Conservation (phyloP, 331 rosid species). For the Acacia pycnantha region DNA sequence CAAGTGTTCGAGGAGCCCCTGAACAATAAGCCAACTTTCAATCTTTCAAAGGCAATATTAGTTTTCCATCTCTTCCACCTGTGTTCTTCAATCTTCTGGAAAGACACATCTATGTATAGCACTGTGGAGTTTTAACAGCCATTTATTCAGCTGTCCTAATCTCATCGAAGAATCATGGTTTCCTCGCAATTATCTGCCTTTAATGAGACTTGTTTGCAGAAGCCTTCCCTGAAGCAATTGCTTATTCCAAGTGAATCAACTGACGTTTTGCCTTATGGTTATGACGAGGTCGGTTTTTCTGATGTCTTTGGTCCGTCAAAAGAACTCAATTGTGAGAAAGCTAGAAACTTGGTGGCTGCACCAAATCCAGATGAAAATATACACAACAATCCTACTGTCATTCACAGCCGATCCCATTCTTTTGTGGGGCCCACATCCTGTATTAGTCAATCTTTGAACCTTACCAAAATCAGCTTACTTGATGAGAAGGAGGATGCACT, state of each 20-base stretch:
- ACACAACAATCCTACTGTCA: slow-evolving; percentile 46
- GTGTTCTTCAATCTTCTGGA: slow-evolving; percentile 23
- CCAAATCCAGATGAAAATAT: slow-evolving; percentile 41
- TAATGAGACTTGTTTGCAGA: slow-evolving; percentile 31
- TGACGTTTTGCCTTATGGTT: slow-evolving; percentile 42
- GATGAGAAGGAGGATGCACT: slow-evolving; percentile 51
- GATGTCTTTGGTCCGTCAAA: slow-evolving; percentile 62
- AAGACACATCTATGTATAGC: slow-evolving; percentile 17
- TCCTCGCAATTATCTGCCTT: slow-evolving; percentile 53
- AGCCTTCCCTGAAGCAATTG: slow-evolving; percentile 43
- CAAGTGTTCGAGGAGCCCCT: slow-evolving; percentile 50
- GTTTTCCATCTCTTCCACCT: slow-evolving; percentile 48
- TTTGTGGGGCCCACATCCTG: slow-evolving; percentile 47
- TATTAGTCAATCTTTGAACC: slow-evolving; percentile 46
- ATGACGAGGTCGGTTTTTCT: slow-evolving; percentile 59
- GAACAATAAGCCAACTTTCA: slow-evolving; percentile 38
- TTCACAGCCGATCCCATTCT: slow-evolving; percentile 58
- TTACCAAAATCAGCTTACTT: slow-evolving; percentile 50
- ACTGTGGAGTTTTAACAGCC: slow-evolving; percentile 15
- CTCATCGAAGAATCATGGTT: slow-evolving; percentile 48
- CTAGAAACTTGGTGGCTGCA: slow-evolving; percentile 19
- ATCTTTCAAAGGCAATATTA: slow-evolving; percentile 40
- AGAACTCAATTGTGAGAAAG: slow-evolving; percentile 38
- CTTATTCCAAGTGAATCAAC: slow-evolving; percentile 41
- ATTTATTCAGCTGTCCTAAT: slow-evolving; percentile 21